phyloP scores from a whole-genome alignment of 352 stramenopile genomes.

The Pythium aphanidermatum region DNA sequence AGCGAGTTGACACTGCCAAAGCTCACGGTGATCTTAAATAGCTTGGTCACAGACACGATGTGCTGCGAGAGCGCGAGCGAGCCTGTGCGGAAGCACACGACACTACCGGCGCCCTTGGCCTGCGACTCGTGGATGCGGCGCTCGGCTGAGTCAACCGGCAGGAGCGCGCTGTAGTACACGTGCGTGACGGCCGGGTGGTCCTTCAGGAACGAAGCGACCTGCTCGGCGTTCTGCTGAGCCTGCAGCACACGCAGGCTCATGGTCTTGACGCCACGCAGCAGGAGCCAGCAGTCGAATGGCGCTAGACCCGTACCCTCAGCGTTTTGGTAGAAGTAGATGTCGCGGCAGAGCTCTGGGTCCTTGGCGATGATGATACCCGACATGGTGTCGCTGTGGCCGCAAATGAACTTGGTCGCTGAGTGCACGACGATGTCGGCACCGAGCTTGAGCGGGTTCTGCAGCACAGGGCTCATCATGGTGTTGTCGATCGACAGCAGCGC shows the following conservation, averaged over 20 bases:
- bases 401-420: slow-evolving; percentile 97
- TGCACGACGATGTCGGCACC: slow-evolving; percentile 97
- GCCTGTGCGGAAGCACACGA: slow-evolving; percentile 88
- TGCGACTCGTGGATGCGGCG: slow-evolving; percentile 85
- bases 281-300: slow-evolving; percentile 89
- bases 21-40: slow-evolving; percentile 93
- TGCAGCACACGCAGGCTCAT: slow-evolving; percentile 80
- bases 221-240: slow-evolving; percentile 86
- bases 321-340: slow-evolving; percentile 91
- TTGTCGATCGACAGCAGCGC: slow-evolving; percentile 92
- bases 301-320: slow-evolving; percentile 83
- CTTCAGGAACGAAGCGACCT: slow-evolving; percentile 87
- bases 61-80: slow-evolving; percentile 85
- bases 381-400: slow-evolving; percentile 96
- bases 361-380: slow-evolving; percentile 90
- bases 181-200: slow-evolving; percentile 75
- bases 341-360: slow-evolving; percentile 65
- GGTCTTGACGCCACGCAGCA: slow-evolving; percentile 88
- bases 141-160: slow-evolving; percentile 48
- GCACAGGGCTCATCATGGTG: slow-evolving; percentile 95
- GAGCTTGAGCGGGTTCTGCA: slow-evolving; percentile 91
- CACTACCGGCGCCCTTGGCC: slow-evolving; percentile 76
- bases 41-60: slow-evolving; percentile 88
- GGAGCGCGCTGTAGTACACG: slow-evolving; percentile 91
- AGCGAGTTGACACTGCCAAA: slow-evolving; percentile 92